Evolutionary conservation across 164 flowering plant genomes (phyloP).

Genomic region (Echeveria elegans): DNA sequence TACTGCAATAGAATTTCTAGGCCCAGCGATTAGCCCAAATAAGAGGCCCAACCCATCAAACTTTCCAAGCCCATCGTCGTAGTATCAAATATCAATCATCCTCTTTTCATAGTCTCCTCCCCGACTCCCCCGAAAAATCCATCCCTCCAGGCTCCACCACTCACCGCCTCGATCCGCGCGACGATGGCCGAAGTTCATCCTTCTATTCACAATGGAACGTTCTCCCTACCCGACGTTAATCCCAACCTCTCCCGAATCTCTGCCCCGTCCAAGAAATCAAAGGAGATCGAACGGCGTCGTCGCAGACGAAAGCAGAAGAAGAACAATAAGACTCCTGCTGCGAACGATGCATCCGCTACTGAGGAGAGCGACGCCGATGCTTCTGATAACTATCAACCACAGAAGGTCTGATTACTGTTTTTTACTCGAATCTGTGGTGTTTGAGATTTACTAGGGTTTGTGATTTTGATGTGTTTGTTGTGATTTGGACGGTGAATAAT

Average conservation of each 20-base stretch:
- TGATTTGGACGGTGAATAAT: not conserved
- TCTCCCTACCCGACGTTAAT: not conserved
- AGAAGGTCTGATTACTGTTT: constrained; percentile 27
- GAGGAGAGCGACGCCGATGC: constrained; percentile 34
- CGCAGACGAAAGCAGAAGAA: constrained; percentile 83
- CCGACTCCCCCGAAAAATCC: too few relatives aligned
- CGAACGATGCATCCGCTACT: constrained; percentile 11
- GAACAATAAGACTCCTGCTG: constrained; percentile 31
- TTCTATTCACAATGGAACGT: not conserved
- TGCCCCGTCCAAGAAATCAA: constrained; percentile 36
- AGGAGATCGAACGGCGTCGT: constrained; percentile 61
- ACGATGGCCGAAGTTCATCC: constrained; percentile 1
- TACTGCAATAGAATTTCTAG: too few relatives aligned
- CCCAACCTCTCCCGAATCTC: not conserved
- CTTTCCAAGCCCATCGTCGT: too few relatives aligned
- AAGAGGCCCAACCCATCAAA: too few relatives aligned
- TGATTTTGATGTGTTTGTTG: not conserved
- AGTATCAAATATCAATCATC: too few relatives aligned
- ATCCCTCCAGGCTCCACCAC: too few relatives aligned
- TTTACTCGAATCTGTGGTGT: not conserved
- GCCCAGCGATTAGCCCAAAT: too few relatives aligned
- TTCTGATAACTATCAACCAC: constrained; percentile 48
- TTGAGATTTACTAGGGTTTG: constrained; percentile 8
- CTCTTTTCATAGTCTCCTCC: too few relatives aligned
- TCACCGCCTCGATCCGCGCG: not conserved